These are phyloP conservation scores for Komagataella mondaviorum DNA, from an alignment of 805 yeast species.

Conservation along the genomic window DNA sequence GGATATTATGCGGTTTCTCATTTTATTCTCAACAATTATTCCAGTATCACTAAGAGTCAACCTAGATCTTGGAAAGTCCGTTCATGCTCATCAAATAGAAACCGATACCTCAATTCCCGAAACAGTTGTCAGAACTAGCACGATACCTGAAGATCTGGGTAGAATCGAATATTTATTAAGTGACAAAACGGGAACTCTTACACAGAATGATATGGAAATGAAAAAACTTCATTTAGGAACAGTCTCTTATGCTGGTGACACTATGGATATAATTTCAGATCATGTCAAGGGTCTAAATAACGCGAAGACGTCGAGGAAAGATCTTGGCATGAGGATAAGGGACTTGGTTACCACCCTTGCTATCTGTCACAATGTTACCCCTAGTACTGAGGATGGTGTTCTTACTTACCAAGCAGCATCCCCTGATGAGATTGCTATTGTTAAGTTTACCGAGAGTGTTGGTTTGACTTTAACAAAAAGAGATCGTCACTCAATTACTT, in stretches of 20 bases:
- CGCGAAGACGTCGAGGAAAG: conserved; percentile 33
- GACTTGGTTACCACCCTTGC: conserved; percentile 77
- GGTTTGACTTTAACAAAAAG: conserved; percentile 74
- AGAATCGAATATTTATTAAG: conserved; percentile 84
- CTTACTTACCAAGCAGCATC: conserved; percentile 92
- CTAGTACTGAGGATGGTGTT: conserved; percentile 68
- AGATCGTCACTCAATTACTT: conserved; percentile 63
- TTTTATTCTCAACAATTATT: conserved; percentile 86
- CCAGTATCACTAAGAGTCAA: conserved; percentile 94
- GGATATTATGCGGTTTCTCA: conserved; percentile 80
- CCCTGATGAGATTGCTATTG: conserved; percentile 97
- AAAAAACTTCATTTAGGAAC: conserved; percentile 87
- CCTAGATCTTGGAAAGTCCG: conserved; percentile 88
- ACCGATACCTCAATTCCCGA: conserved; percentile 71
- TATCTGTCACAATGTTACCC: conserved; percentile 95
- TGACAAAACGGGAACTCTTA: conserved; percentile 94
- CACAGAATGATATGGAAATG: conserved; percentile 97
- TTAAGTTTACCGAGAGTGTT: conserved; percentile 74
- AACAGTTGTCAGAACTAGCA: conserved; percentile 91
- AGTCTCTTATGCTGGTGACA: conserved; percentile 83
- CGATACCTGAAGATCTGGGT: conserved; percentile 96
- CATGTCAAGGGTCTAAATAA: conserved; percentile 33
- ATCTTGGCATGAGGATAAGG: conserved; percentile 60
- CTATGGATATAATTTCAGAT: conserved; percentile 77
- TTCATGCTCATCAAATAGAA: conserved; percentile 90